A percentile compares a stretch with the other conserved stretches of the same genome.
Evolutionary conservation across 2,329 filamentous ascomycete genomes (phyloP).

Genomic region (Botrytis medusae): DNA sequence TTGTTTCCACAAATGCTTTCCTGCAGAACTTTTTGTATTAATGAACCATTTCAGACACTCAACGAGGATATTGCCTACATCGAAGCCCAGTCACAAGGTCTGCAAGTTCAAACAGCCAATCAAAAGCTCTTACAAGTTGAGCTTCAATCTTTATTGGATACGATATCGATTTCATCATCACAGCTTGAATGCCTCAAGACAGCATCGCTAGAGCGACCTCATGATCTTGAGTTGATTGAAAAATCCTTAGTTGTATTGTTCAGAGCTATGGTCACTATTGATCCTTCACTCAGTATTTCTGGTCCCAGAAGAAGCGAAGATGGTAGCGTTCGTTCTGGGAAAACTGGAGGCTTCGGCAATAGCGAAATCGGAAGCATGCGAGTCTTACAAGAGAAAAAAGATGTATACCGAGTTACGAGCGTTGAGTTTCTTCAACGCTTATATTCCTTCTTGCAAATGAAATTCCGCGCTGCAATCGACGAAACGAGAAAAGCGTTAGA

Average conservation of each 20-base stretch:
- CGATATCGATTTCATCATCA: constrained; percentile 78
- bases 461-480: constrained; percentile 74
- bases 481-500: constrained; percentile 64
- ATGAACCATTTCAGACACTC: constrained; percentile 62
- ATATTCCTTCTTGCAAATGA: constrained; percentile 76
- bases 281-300: constrained; percentile 67
- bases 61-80: constrained; percentile 97
- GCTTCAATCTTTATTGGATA: constrained; percentile 83
- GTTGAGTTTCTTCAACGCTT: constrained; percentile 74
- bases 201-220: constrained; percentile 68
- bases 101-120: constrained; percentile 96
- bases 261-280: constrained; percentile 90
- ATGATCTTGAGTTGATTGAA: constrained; percentile 77
- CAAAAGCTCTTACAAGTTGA: constrained; percentile 89
- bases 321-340: constrained; percentile 36
- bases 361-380: constrained; percentile 75
- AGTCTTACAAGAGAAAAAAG: constrained; percentile 90
- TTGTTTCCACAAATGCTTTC: constrained; percentile 52
- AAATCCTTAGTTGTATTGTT: constrained; percentile 75
- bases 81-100: constrained; percentile 92
- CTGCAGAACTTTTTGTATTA: constrained; percentile 27
- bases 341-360: constrained; percentile 48
- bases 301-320: constrained; percentile 44
- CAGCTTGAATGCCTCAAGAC: constrained; percentile 73
- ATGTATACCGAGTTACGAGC: constrained; percentile 79